Conservation (phyloP, 495 filamentous ascomycete genomes). For the Podospora australis region DNA sequence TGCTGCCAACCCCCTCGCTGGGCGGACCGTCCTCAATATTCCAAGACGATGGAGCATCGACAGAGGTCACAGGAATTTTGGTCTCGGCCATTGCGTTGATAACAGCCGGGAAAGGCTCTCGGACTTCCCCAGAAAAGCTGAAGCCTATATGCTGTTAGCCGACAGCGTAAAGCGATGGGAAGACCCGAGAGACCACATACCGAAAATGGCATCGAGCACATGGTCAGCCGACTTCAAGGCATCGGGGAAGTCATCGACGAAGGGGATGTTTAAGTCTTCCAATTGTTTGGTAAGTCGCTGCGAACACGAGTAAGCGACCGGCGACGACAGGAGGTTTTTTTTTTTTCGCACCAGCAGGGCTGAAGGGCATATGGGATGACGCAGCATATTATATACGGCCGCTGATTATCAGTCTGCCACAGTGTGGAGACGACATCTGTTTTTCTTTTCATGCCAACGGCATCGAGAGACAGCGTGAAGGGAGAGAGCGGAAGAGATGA, state of each 20-base stretch:
- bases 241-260: constrained; percentile 69
- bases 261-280: constrained; percentile 71
- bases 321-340: neutral
- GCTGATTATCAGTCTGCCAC: neutral
- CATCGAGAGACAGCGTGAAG: too few relatives aligned
- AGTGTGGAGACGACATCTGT: neutral
- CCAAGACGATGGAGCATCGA: constrained; percentile 92
- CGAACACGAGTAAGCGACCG: constrained; percentile 19
- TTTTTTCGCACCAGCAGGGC: constrained; percentile 15
- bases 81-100: constrained; percentile 69
- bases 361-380: neutral
- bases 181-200: constrained; percentile 32
- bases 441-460: neutral
- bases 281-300: constrained; percentile 80
- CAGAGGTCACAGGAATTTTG: constrained; percentile 70
- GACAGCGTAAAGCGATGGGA: neutral
- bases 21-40: constrained; percentile 84
- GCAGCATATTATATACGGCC: constrained; percentile 18
- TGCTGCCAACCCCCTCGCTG: constrained; percentile 65
- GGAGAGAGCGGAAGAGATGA: neutral
- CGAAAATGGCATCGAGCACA: constrained; percentile 91
- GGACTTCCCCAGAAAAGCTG: constrained; percentile 85
- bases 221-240: constrained; percentile 65
- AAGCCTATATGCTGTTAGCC: constrained; percentile 57
- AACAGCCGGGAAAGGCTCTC: constrained; percentile 79